Percentiles rank a stretch among this genome's conserved stretches.
These are phyloP conservation scores for Umbelopsis sp. DNA, from an alignment of 192 early-diverging fungal genomes.

Conservation along the genomic window DNA sequence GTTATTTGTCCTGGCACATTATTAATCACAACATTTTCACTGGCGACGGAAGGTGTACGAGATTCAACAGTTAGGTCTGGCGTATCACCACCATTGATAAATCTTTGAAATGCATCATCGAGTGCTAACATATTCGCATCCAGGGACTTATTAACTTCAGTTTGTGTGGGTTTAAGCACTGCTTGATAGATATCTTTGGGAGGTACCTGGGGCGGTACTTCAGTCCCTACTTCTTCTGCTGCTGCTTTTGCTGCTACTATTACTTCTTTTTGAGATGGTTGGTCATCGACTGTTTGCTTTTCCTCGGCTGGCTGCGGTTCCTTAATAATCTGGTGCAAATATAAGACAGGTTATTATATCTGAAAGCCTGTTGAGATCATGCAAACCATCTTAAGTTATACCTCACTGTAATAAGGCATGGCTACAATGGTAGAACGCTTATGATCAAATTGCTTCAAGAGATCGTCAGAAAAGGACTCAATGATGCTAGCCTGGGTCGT, in stretches of 20 bases:
- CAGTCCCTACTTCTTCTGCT: not conserved
- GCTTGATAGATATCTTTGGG: too few species aligned
- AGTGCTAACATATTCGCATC: not conserved
- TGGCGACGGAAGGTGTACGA: not conserved
- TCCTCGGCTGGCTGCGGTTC: not conserved
- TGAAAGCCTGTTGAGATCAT: not conserved
- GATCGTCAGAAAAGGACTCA: slow-evolving; percentile 8
- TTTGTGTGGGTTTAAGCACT: too few species aligned
- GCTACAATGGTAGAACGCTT: not conserved
- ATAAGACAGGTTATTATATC: not conserved
- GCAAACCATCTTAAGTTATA: not conserved
- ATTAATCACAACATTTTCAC: not conserved
- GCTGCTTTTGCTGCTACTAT: not conserved
- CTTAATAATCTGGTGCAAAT: not conserved
- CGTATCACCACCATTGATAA: slow-evolving; percentile 1
- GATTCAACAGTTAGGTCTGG: not conserved
- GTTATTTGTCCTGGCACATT: not conserved
- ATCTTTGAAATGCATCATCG: slow-evolving; percentile 8
- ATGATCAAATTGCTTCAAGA: not conserved
- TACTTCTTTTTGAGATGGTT: not conserved
- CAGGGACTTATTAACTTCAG: not conserved
- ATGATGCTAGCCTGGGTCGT: not conserved
- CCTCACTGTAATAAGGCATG: not conserved
- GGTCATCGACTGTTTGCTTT: not conserved
- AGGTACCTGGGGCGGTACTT: too few species aligned